phyloP scores from a whole-genome alignment of 2,329 filamentous ascomycete genomes.

The Nemania abortiva region DNA sequence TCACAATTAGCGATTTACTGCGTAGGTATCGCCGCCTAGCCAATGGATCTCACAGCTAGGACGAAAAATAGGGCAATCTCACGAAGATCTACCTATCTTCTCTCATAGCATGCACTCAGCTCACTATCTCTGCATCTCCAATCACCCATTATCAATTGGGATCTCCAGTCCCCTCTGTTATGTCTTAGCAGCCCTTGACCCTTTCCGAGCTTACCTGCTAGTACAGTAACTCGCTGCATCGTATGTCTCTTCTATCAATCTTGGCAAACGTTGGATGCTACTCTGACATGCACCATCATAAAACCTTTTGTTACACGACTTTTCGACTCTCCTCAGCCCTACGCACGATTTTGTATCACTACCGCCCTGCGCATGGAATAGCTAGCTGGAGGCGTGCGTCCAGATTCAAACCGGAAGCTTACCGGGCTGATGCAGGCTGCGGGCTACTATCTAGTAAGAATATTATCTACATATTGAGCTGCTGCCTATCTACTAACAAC shows the following conservation, averaged over 20 bases:
- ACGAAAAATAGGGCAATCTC: constrained; percentile 29
- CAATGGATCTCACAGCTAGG: background rate
- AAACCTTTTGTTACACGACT: constrained; percentile 38
- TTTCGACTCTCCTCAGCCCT: constrained; percentile 38
- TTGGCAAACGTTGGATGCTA: constrained; percentile 35
- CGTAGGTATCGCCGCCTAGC: background rate
- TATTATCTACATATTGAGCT: constrained; percentile 6
- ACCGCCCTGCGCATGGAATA: constrained; percentile 17
- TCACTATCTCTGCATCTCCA: constrained; percentile 22
- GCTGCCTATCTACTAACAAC: constrained; percentile 17
- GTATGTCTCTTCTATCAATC: constrained; percentile 20
- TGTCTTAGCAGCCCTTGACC: constrained; percentile 7
- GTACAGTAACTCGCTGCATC: constrained; percentile 8
- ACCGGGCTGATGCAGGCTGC: constrained; percentile 26
- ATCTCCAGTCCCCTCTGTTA: constrained; percentile 18
- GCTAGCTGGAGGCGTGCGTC: constrained; percentile 9
- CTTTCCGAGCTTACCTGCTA: constrained; percentile 14
- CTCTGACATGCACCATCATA: constrained; percentile 37
- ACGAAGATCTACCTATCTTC: constrained; percentile 31
- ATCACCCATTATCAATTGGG: constrained; percentile 13
- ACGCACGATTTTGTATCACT: constrained; percentile 38
- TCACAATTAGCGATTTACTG: background rate
- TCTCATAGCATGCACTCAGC: constrained; percentile 9
- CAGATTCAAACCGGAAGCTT: constrained; percentile 28
- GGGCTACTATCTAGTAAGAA: constrained; percentile 8